Conservation (phyloP, 768 basidiomycete species). For the Termitomyces sp. region DNA sequence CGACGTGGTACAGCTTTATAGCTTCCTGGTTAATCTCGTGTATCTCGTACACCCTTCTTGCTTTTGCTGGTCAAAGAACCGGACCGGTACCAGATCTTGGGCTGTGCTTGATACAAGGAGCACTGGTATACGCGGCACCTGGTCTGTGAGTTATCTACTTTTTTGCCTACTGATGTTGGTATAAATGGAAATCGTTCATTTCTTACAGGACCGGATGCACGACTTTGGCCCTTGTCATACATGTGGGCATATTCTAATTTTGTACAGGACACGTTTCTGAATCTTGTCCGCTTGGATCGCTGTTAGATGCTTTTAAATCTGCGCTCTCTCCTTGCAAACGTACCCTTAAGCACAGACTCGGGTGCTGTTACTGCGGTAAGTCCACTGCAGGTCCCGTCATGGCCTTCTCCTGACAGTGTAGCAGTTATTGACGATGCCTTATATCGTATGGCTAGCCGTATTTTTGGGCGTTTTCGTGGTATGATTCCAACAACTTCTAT, state of each 20-base stretch:
- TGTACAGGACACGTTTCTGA: not conserved
- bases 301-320: conserved; percentile 25
- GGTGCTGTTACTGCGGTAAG: conserved; percentile 19
- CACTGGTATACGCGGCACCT: conserved; percentile 29
- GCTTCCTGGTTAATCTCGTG: conserved; percentile 27
- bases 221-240: conserved; percentile 25
- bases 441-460: conserved; percentile 21
- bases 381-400: not conserved
- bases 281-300: not conserved
- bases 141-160: conserved; percentile 19
- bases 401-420: not conserved
- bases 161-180: not conserved
- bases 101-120: conserved; percentile 25
- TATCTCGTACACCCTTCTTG: conserved; percentile 27
- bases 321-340: conserved; percentile 16
- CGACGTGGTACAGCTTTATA: conserved; percentile 32
- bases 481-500: not conserved
- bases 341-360: conserved; percentile 14
- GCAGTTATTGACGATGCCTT: conserved; percentile 25
- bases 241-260: conserved; percentile 16
- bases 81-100: conserved; percentile 18
- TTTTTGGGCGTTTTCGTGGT: conserved; percentile 23
- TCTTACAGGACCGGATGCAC: conserved; percentile 22
- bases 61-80: conserved; percentile 27
- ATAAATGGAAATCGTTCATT: not conserved